Evolutionary conservation across 169 alveolate species (phyloP), one percentile per base, ranked within the genome.

Genomic region (Plasmodium fragile): DNA sequence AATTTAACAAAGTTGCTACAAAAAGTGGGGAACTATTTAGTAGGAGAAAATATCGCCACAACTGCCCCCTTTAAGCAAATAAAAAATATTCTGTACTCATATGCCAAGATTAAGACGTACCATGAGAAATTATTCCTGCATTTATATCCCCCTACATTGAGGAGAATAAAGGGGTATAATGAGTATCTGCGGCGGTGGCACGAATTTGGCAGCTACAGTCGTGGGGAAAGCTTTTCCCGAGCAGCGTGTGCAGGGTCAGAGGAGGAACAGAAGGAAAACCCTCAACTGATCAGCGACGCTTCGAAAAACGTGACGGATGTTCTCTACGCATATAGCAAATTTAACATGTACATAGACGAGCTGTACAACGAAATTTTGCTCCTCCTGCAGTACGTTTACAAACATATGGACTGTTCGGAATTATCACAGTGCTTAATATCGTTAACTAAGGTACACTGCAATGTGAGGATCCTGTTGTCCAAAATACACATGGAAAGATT

Each of bases 341-440:
- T 89, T 79, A 45, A 71, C 72, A 89, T 89, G 81, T 80, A 89
- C 22, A 79, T 89, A 36, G 94, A 89, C 22, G 94, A 89, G 72
- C 34, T 89, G 72, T 78, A 89, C 45, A 89, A 89, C 49, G 94
- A 89, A 65, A 79, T 78, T 39, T 89, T 89, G 65, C 34, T 89
- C 52, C 82, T 89, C 81, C 70, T 89, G 34, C 94, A 89, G 32
- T 11, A 89, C 36, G 30, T 78, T 13, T 89, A 89, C 52, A 65
- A n/a, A 78, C 49, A 79, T 65, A 89, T 89, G 77, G 45, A 71
- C 45, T 89, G 90, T 6, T 59, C 94, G 1, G 53, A 78, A 11
- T 78, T 89, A 41, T 78, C 94, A 0, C 90, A 89, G 22, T 78
- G 94, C 41, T 41, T 89, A 59, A 79, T 89, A 59, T 89, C 94